These are phyloP conservation scores for Clausena lansium DNA, from an alignment of 345 rosid species.

Conservation along the genomic window DNA sequence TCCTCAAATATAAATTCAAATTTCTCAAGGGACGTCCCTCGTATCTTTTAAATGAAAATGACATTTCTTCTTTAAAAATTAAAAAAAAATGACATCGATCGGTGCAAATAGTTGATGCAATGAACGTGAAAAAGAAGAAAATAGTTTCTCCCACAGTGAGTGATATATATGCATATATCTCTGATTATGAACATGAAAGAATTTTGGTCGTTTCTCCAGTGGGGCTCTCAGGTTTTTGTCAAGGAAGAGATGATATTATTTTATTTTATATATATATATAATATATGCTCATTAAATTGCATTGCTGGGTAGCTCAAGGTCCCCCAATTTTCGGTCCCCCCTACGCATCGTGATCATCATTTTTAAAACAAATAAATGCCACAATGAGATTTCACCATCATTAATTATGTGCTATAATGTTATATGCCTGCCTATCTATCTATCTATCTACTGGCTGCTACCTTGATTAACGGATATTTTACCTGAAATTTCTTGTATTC, in stretches of 20 bases:
- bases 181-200: not conserved
- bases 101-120: not conserved
- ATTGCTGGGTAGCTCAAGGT: not conserved
- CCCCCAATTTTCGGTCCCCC: conserved; percentile 8
- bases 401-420: no score
- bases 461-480: no score
- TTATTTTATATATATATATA: no score
- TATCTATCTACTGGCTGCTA: no score
- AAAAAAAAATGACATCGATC: not conserved
- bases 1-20: not conserved
- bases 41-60: not conserved
- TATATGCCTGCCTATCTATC: no score
- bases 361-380: no score
- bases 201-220: not conserved
- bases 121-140: conserved; percentile 9
- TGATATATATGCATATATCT: not conserved
- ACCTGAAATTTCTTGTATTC: no score
- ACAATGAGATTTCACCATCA: no score
- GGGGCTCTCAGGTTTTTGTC: not conserved
- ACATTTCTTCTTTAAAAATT: not conserved
- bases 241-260: not conserved
- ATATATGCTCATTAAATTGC: not conserved
- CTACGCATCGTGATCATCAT: not conserved
- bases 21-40: not conserved
- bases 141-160: not conserved